A percentile compares a stretch with the other conserved stretches of the same genome.
phyloP scores from a whole-genome alignment of 768 basidiomycete genomes.

The Calvatia gigantea region DNA sequence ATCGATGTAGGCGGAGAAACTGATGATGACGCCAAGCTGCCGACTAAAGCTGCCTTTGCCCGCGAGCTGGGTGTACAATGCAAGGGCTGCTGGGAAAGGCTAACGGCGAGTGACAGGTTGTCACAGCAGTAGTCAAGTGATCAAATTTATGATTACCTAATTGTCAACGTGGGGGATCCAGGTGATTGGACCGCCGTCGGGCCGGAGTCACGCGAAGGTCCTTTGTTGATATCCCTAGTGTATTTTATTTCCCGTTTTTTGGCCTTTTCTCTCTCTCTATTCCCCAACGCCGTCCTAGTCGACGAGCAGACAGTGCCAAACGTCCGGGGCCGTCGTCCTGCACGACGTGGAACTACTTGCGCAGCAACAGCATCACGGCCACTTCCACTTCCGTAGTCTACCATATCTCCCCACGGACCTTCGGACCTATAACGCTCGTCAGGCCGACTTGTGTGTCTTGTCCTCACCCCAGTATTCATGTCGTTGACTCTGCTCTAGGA shows the following conservation, averaged over 20 bases:
- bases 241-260: conserved; percentile 6
- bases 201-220: conserved; percentile 10
- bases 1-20: background rate
- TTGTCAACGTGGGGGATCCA: conserved; percentile 12
- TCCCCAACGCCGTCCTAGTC: background rate
- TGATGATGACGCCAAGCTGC: background rate
- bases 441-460: background rate
- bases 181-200: conserved; percentile 13
- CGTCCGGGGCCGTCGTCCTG: background rate
- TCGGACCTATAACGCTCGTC: background rate
- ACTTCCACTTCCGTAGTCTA: background rate
- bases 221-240: background rate
- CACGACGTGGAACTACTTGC: background rate
- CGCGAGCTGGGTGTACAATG: background rate
- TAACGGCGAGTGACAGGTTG: background rate
- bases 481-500: background rate
- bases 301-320: background rate
- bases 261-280: background rate
- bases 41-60: background rate
- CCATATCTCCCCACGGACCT: conserved; percentile 3
- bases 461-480: background rate
- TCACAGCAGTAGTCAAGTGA: conserved; percentile 11
- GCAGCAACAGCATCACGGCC: background rate
- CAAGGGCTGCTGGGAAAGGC: background rate
- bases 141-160: conserved; percentile 3